Conservation (phyloP, 768 basidiomycete genomes). For the Leucocoprinus sp. region DNA sequence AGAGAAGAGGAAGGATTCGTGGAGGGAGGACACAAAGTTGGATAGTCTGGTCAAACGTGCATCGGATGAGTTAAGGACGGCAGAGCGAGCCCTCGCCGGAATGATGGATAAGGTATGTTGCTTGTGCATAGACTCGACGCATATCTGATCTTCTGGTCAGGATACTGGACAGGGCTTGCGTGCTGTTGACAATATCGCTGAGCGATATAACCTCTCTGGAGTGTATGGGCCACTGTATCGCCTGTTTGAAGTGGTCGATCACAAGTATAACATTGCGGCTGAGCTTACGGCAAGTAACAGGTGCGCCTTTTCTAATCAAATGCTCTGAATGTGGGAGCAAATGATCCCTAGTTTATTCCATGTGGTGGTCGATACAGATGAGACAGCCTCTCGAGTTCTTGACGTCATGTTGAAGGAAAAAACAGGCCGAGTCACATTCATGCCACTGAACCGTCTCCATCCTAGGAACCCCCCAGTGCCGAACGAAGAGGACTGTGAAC, state of each 20-base stretch:
- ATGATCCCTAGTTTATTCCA: constrained; percentile 72
- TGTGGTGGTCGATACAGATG: constrained; percentile 95
- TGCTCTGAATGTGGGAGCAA: background rate
- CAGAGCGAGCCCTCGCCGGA: constrained; percentile 69
- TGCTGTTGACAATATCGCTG: constrained; percentile 79
- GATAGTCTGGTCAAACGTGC: constrained; percentile 71
- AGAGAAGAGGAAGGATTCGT: constrained; percentile 85
- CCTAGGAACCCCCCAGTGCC: constrained; percentile 60
- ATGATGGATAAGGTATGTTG: constrained; percentile 92
- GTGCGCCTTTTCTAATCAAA: constrained; percentile 28
- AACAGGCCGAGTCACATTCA: constrained; percentile 93
- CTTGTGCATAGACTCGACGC: background rate
- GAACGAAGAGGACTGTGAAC: constrained; percentile 70
- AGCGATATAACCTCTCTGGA: constrained; percentile 64
- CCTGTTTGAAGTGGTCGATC: constrained; percentile 83
- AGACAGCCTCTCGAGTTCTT: constrained; percentile 84
- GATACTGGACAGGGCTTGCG: constrained; percentile 86
- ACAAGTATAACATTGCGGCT: constrained; percentile 84
- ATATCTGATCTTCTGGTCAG: constrained; percentile 28
- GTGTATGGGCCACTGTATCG: constrained; percentile 94
- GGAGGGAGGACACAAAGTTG: constrained; percentile 91
- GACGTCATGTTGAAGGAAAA: constrained; percentile 92
- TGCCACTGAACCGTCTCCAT: constrained; percentile 93
- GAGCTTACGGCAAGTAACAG: constrained; percentile 96
- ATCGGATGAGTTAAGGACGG: constrained; percentile 68